Conservation (phyloP, 2,329 filamentous ascomycete genomes). For the Fusarium pilosicola region DNA sequence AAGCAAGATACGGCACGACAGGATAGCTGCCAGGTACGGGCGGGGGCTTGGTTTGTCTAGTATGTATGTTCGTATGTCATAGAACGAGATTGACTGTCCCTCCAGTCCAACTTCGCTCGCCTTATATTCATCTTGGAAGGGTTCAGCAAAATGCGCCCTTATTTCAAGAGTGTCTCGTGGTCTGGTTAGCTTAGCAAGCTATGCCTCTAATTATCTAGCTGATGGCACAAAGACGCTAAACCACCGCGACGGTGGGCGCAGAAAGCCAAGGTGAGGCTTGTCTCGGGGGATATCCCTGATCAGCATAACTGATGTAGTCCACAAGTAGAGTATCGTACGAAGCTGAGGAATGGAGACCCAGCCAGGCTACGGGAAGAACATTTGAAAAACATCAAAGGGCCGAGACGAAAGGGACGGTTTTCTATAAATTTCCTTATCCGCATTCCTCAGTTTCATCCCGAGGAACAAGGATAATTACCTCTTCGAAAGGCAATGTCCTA, state of each 20-base stretch:
- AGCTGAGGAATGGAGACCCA: slow-evolving; percentile 41
- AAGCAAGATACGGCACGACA: neutral
- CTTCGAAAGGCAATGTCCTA: neutral
- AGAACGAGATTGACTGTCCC: slow-evolving; percentile 14
- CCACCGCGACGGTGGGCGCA: slow-evolving; percentile 25
- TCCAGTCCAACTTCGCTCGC: slow-evolving; percentile 22
- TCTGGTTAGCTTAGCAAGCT: slow-evolving; percentile 20
- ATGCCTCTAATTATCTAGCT: slow-evolving; percentile 30
- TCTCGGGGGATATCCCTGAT: slow-evolving; percentile 45
- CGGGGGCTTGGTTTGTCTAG: neutral
- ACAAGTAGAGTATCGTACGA: slow-evolving; percentile 14
- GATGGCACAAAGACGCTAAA: slow-evolving; percentile 31
- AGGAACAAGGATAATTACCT: neutral
- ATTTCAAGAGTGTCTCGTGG: slow-evolving; percentile 41
- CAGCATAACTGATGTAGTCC: slow-evolving; percentile 5
- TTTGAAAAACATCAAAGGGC: neutral
- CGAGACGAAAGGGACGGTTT: slow-evolving; percentile 7
- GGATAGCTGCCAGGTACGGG: slow-evolving; percentile 11
- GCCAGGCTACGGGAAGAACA: slow-evolving; percentile 10
- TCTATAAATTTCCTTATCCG: slow-evolving; percentile 17
- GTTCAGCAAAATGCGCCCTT: slow-evolving; percentile 29
- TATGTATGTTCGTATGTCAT: neutral
- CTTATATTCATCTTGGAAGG: slow-evolving; percentile 18
- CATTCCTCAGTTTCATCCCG: slow-evolving; percentile 21
- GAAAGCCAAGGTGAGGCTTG: slow-evolving; percentile 38